Evolutionary conservation across 768 basidiomycete species (phyloP), one percentile per base, ranked within the genome.

Genomic region (Phlegmacium glaucopus): DNA sequence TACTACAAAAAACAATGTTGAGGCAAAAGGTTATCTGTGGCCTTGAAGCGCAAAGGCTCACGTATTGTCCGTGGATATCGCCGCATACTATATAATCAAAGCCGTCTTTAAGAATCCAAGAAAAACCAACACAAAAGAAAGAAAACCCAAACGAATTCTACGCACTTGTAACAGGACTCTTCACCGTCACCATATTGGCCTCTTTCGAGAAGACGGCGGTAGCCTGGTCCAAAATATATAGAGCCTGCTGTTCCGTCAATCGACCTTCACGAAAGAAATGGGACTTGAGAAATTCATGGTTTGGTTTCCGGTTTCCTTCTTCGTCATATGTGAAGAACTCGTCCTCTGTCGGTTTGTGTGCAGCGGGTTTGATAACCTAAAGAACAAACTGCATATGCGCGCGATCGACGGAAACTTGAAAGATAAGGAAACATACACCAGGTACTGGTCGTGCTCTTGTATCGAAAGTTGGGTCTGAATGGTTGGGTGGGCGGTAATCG

Each of bases 1-100:
- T 94, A 98, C 93, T 97, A 59, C 25, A 40, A 28, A 44, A 27
- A 32, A 44, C 48, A 45, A 42, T 37, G 44, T 34, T 41, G 39
- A 13, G 18, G 16, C 44, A 9, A n/a, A 35, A n/a, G 26, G 35
- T n/a, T 15, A 9, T n/a, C 11, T 17, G 26, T 11, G n/a, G 27
- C 32, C 25, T 15, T 8, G 10, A 12, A 29, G 28, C 9, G 32
- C 16, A 6, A n/a, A 42, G 65, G 62, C 72, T 22, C 22, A 94
- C 94, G 67, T 92, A 97, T 87, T 97, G 94, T 9, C 94, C 94
- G 59, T 97, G 94, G 39, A 97, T 93, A 72, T 97, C 94, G 16
- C 94, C 94, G 61, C 94, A 95, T 55, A 97, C 94, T 94, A 16
- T 29, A 26, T 12, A 26, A 27, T 16, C 37, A 48, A 48, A 44